Evolutionary conservation across 2,329 filamentous ascomycete species (phyloP).

Genomic region (Grosmannia serpens): DNA sequence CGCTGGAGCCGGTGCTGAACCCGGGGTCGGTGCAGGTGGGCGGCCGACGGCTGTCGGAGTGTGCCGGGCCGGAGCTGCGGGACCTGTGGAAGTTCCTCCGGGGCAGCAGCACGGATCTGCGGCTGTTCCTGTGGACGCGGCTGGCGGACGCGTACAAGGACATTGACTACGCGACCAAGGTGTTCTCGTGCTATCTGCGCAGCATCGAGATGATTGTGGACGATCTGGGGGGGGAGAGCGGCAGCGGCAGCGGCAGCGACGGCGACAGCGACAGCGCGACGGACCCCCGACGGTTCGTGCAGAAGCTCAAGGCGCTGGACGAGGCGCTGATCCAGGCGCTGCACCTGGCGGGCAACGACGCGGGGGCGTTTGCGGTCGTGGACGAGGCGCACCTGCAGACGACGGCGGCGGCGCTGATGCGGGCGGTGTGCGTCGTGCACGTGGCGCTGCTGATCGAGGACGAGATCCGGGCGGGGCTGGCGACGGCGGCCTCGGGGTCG

Average conservation of each 20-base stretch:
- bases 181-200: conserved; percentile 75
- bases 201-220: conserved; percentile 73
- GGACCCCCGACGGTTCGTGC: conserved; percentile 48
- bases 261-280: conserved; percentile 25
- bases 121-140: conserved; percentile 80
- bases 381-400: conserved; percentile 66
- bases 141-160: conserved; percentile 80
- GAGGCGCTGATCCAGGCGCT: conserved; percentile 63
- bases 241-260: conserved; percentile 18
- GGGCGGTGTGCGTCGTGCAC: conserved; percentile 65
- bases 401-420: conserved; percentile 60
- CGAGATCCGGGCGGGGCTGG: conserved; percentile 65
- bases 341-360: conserved; percentile 55
- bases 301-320: conserved; percentile 68
- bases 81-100: conserved; percentile 81
- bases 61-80: conserved; percentile 45
- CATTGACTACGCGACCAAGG: conserved; percentile 78
- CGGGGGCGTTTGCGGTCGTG: conserved; percentile 67
- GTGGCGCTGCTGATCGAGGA: conserved; percentile 75
- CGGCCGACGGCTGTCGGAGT: conserved; percentile 33
- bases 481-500: conserved; percentile 36
- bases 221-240: conserved; percentile 35
- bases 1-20: conserved; percentile 82
- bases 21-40: conserved; percentile 42
- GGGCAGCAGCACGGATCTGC: conserved; percentile 68